Percentiles rank a stretch among this genome's conserved stretches.
phyloP scores from a whole-genome alignment of 192 early-diverging fungal genomes.

The Lunasporangiospora selenospora region DNA sequence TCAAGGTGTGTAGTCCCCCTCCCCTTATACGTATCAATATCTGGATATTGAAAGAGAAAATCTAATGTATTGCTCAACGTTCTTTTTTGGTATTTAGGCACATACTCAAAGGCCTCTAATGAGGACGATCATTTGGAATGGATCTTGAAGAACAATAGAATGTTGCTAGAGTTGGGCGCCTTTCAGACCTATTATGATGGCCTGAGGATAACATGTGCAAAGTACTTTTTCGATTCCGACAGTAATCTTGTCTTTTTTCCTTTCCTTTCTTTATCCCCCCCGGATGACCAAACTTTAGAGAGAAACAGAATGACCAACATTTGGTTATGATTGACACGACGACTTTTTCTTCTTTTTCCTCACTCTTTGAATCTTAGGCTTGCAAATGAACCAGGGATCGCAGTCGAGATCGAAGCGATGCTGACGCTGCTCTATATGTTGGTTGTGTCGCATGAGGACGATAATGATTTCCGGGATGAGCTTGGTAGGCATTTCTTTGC shows the following conservation, averaged over 20 bases:
- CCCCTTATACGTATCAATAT: too few species aligned
- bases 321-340: too few species aligned
- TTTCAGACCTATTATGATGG: slow-evolving; percentile 64
- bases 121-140: slow-evolving; percentile 57
- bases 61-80: slow-evolving; percentile 80
- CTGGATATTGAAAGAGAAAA: too few species aligned
- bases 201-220: slow-evolving; percentile 59
- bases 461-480: slow-evolving; percentile 57
- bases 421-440: slow-evolving; percentile 73
- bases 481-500: slow-evolving; percentile 47
- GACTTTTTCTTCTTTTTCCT: neutral
- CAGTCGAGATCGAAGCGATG: slow-evolving; percentile 53
- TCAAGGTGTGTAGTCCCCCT: slow-evolving; percentile 67
- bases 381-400: slow-evolving; percentile 18
- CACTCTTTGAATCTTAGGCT: slow-evolving; percentile 8
- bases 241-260: too few species aligned
- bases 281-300: neutral
- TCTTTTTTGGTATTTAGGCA: slow-evolving; percentile 13
- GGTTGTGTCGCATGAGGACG: slow-evolving; percentile 57
- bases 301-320: neutral
- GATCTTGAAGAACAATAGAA: slow-evolving; percentile 64
- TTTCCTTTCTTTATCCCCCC: neutral
- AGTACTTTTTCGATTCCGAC: too few species aligned
- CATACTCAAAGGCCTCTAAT: slow-evolving; percentile 19
- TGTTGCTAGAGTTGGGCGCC: slow-evolving; percentile 64